Evolutionary conservation across 2,329 filamentous ascomycete species (phyloP).

Genomic region (Aspergillus latus): DNA sequence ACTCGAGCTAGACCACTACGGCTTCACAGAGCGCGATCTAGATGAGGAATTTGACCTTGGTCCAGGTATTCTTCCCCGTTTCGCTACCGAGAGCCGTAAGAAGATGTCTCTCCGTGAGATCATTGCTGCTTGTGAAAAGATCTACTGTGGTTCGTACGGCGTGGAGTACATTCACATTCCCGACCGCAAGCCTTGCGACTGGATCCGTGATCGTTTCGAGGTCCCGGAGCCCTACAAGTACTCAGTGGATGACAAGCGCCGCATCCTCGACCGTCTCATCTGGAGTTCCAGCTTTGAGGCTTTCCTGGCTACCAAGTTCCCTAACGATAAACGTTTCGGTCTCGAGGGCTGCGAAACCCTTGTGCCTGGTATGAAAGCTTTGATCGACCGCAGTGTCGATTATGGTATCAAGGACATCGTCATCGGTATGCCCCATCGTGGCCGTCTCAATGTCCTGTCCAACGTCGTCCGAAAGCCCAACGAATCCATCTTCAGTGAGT

Average conservation of each 20-base stretch:
- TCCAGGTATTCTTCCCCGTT: constrained; percentile 90
- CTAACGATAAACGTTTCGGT: constrained; percentile 99
- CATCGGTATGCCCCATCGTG: constrained; percentile 99
- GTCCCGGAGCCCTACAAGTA: constrained; percentile 95
- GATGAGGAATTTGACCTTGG: constrained; percentile 89
- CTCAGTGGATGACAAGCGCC: constrained; percentile 95
- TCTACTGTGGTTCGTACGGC: constrained; percentile 97
- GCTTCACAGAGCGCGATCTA: constrained; percentile 91
- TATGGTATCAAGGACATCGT: constrained; percentile 99
- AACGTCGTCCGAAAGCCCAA: constrained; percentile 99
- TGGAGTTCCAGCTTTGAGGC: constrained; percentile 98
- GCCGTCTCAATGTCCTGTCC: constrained; percentile 93
- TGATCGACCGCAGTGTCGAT: constrained; percentile 97
- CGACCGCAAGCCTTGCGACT: constrained; percentile 95
- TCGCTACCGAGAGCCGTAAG: constrained; percentile 81
- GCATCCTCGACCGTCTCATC: constrained; percentile 94
- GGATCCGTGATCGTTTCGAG: constrained; percentile 93
- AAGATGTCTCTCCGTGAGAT: constrained; percentile 98
- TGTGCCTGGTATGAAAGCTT: constrained; percentile 97
- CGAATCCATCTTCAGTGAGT: constrained; percentile 99
- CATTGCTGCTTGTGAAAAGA: constrained; percentile 84
- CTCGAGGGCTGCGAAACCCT: constrained; percentile 95
- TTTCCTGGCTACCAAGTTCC: constrained; percentile 95
- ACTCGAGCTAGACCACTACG: constrained; percentile 87
- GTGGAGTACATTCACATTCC: constrained; percentile 99